Evolutionary conservation across 371 early-diverging fungal species (phyloP), one percentile per base, ranked within the genome.

Genomic region (Agmasoma carcini): DNA sequence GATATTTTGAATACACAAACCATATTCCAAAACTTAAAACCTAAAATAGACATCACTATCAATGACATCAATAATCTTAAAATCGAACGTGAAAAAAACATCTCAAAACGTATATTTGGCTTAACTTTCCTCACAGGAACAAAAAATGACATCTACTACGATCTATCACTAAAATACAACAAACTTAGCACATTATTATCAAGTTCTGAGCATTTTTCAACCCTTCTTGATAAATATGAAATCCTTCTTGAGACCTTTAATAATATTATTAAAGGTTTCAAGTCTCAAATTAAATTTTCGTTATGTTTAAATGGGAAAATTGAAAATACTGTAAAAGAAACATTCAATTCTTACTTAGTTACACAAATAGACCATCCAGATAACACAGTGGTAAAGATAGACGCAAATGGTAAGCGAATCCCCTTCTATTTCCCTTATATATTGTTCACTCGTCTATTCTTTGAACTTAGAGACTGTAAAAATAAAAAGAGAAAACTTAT

Each of bases 361-460:
- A 47, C 45, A 34, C 37, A 62, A 15, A 26, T 67, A 27, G 39
- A 29, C 2, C 49, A 69, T 23, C 25, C 29, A 17, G 61, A 59
- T 29, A 49, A 23, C n/a, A 26, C 57, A 14, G 57, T 64, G 14
- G 66, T 60, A 19, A 30, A 57, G 27, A 31, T 66, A 12, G 33
- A 47, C 6, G 59, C 62, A 39, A 45, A 27, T 11, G 14, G 26
- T 19, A 19, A 31, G 6, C 6, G 9, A 44, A 25, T 29, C n/a
- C 15, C 26, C 0, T 69, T 69, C 44, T 69, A 61, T 30, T 46
- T 69, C 7, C 33, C 61, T 15, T 64, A 41, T 61, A 20, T 30
- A 14, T 22, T 29, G n/a, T 69, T 69, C 62, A 36, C 49, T 11
- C 50, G 45, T 25, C 20, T 65, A 2, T 61, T 61, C 45, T 69